Evolutionary conservation across 1,284 basidiomycete species (phyloP), one percentile per base, ranked within the genome.

Genomic region (Chalciporus sp.): DNA sequence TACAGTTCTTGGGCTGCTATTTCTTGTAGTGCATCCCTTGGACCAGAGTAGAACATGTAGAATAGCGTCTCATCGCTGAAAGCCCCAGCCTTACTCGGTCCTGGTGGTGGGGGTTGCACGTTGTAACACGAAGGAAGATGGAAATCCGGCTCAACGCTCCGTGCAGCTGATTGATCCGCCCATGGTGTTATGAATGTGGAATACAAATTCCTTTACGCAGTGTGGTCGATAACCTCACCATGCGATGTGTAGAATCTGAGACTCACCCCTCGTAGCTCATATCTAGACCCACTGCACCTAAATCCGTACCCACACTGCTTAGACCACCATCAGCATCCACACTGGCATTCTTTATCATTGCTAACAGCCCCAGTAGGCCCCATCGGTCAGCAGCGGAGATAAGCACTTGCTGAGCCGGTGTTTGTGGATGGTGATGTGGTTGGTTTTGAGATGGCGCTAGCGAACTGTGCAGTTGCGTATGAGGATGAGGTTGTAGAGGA

Each of bases 1-100:
- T 73, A 95, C 89, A 99, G 80, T 79, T 98, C 96, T 71, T 94
- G 90, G 42, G 95, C 94, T 12, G 96, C 96, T 46, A 95, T 85
- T 74, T 98, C 95, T 72, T 99, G 96, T 59, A 98, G 77, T 29
- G 91, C 86, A 74, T 99, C 96, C 65, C 94, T 80, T 52, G 96
- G 94, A 72, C 87, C 89, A 56, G 93, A 89, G 76, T 99, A 99
- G 79, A 99, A 99, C 85, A 98, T 96, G 82, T 94, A 98, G 76
- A 99, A 98, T 37, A 99, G 76, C 27, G 96, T 98, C 76, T 99
- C 96, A 73, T 99, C 96, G 68, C 90, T 91, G 72, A 99, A 98
- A 58, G 89, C 88, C 9, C 82, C 80, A 29, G 92, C 89, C 76
- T 98, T 99, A 61, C 76, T 83, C 56, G 93, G 89, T 7, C 94